Evolutionary conservation across 2,329 filamentous ascomycete species (phyloP), one percentile per base, ranked within the genome.

Genomic region (Furcasterigmium furcatum): DNA sequence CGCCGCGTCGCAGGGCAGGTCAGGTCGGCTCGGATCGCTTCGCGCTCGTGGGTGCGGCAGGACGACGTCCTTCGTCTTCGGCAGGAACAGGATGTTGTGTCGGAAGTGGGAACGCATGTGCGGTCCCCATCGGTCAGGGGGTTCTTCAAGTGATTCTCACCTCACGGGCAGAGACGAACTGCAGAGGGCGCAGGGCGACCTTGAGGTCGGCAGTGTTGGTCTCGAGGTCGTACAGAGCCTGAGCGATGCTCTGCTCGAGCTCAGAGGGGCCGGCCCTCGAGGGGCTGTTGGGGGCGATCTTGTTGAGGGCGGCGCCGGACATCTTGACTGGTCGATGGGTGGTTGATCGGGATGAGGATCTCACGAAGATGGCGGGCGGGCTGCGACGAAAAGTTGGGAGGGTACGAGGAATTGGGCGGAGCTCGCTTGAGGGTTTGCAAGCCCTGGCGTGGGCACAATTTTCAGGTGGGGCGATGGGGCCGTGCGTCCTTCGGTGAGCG

Each of bases 121-220:
- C 60, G 64, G 62, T 58, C 39, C 34, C 34, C 34, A 9, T 36
- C 34, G 34, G 16, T 36, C 34, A 36, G 34, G 34, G 34, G 18
- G 56, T 66, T 47, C 53, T 58, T 62, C 59, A 65, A 54, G 65
- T 57, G 55, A 46, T 71, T 85, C 91, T 91, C 87, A 99, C 94
- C 92, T 99, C 94, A 76, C 91, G 90, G 72, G 94, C 94, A 78
- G 89, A 95, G 73, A 95, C 89, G 77, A 99, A 91, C 84, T 99
- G 94, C 77, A 99, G 86, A 74, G 94, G 94, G 70, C 94, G 87
- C 71, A 99, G 87, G 63, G 91, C 87, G 68, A 83, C 84, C 88
- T 92, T 95, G 78, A 99, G 88, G 78, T 99, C 94, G 73, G 91
- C 81, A 70, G 94, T 96, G 86, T 96, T 96, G 80, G 85, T 91